These are phyloP conservation scores for Phlyctochytrium arcticum DNA, from an alignment of 192 early-diverging fungal species.

Conservation along the genomic window DNA sequence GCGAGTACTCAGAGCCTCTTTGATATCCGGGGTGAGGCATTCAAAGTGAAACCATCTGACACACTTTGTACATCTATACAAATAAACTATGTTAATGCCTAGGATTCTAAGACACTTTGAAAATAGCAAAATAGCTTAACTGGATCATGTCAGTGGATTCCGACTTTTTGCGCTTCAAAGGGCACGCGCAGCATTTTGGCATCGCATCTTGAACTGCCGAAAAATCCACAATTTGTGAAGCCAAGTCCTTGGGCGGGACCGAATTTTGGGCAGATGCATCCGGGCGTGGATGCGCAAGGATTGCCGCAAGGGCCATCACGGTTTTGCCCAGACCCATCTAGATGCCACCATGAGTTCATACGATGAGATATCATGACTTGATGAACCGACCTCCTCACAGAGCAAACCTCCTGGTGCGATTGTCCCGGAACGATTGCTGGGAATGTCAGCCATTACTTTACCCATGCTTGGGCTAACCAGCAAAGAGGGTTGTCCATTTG, in stretches of 20 bases:
- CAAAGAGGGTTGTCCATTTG: neutral
- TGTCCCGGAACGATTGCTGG: constrained; percentile 28
- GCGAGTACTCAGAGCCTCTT: neutral
- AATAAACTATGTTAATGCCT: neutral
- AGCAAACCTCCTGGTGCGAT: constrained; percentile 36
- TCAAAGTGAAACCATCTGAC: constrained; percentile 7
- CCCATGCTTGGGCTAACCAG: neutral
- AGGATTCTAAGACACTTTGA: neutral
- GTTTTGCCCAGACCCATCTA: constrained; percentile 74
- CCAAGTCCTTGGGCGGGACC: neutral
- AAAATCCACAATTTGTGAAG: no score
- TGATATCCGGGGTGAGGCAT: neutral
- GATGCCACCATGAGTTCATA: neutral
- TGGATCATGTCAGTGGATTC: neutral
- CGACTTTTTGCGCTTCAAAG: neutral
- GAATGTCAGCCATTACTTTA: neutral
- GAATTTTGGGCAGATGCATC: neutral
- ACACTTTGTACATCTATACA: neutral
- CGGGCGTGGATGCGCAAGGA: constrained; percentile 38
- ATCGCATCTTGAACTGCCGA: no score
- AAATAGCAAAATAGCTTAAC: no score
- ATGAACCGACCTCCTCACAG: neutral
- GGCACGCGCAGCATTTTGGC: no score
- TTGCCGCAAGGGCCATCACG: constrained; percentile 56
- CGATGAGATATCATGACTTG: neutral